These are phyloP conservation scores for Cucurbita maxima DNA, from an alignment of 306 rosid genomes.

Conservation along the genomic window DNA sequence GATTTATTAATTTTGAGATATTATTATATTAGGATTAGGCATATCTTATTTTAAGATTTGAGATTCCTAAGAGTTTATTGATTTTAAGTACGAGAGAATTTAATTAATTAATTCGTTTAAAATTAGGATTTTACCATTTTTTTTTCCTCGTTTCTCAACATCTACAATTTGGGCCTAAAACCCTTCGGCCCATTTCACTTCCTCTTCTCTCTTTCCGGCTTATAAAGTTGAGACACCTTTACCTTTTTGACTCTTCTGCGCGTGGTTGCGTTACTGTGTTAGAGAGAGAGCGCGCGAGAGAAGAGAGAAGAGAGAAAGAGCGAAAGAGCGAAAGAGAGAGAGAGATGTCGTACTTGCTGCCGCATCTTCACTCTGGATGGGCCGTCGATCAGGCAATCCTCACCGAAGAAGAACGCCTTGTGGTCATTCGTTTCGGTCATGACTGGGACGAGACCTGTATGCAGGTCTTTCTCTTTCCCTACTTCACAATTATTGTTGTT, in stretches of 20 bases:
- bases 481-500: not conserved
- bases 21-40: too few relatives aligned
- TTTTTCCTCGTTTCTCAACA: too few relatives aligned
- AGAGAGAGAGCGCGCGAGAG: not conserved
- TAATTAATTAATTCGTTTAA: too few relatives aligned
- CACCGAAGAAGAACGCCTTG: conserved; percentile 75
- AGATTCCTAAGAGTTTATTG: too few relatives aligned
- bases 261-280: not conserved
- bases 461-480: conserved; percentile 31
- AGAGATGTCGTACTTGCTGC: conserved; percentile 55
- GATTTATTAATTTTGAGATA: too few relatives aligned
- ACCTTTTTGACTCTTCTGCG: not conserved
- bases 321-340: not conserved
- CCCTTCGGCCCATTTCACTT: not conserved
- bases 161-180: not conserved
- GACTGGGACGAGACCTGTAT: conserved; percentile 83
- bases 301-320: too few relatives aligned
- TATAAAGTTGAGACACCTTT: not conserved
- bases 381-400: conserved; percentile 83
- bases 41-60: too few relatives aligned
- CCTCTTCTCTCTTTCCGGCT: not conserved
- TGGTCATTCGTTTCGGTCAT: conserved; percentile 60
- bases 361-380: conserved; percentile 82
- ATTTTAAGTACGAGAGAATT: too few relatives aligned
- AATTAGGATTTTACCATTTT: too few relatives aligned